Base-by-base conservation (phyloP, 805 yeast genomes). In the Blastobotrys peoriensis region DNA sequence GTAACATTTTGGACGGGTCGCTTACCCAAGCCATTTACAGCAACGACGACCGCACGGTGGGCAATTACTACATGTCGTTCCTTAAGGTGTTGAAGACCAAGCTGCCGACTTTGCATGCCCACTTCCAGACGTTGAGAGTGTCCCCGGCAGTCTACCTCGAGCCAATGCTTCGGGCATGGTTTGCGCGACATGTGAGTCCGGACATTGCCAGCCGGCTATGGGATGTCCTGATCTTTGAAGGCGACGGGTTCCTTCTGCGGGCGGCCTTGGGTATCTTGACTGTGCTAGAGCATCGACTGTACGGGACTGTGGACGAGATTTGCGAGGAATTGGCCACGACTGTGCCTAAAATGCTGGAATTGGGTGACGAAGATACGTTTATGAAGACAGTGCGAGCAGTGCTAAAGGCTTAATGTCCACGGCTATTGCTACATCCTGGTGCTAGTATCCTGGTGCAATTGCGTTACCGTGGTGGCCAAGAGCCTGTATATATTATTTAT, bases 141-240 rank as follows among this genome's bases (percentile, higher is more conserved):
- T 45, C 59, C 4, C 68, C 80, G 2, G 45, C 63, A 2, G 70
- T 65, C 3, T 73, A 74, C 43, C 58, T 81, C 4, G 67, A 62
- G 19, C 65, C 70, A 2, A 53, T 78, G 41, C 50, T 79, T 2
- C 41, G 44, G 19, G 54, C 74, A 17, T 48, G 78, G 16, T 75
- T 80, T 54, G 57, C 79, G 1, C 62, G 67, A 40, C 66, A 70
- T 20, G 55, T 79, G 36, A 57, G 68, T 9, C 60, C 75, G 38
- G 81, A 79, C 27, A 59, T 71, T 1, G 59, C 74, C 5, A 63
- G 70, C 20, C 69, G 78, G 13, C 51, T 82, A 4, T 54, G 83
- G 48, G 89, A 83, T 57, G 65, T 81, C 3, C 71, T 70, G 57
- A 57, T 80, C 8, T 79, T 80, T 57, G 86, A 81, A 56, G 79